Evolutionary conservation across 2,329 filamentous ascomycete genomes (phyloP).

Genomic region (Teratosphaeria pseudoeucalypti): DNA sequence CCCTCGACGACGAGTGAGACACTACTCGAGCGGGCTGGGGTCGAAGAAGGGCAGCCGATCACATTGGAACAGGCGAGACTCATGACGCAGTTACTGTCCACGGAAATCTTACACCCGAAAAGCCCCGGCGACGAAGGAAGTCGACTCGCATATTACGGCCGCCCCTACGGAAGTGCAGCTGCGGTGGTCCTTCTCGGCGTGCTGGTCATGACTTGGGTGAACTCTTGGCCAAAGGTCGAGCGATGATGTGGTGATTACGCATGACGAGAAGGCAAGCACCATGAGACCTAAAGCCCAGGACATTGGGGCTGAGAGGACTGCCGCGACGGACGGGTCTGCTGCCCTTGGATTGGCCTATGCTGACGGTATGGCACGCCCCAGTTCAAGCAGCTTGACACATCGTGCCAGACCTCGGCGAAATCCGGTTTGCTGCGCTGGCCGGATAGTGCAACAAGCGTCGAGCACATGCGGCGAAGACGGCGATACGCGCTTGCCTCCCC

Average conservation of each 20-base stretch:
- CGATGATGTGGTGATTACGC: constrained; percentile 19
- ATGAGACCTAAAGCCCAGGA: not conserved
- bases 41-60: constrained; percentile 23
- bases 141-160: constrained; percentile 17
- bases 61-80: constrained; percentile 24
- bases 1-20: constrained; percentile 19
- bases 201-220: constrained; percentile 23
- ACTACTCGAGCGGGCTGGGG: constrained; percentile 21
- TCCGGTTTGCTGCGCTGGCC: not conserved
- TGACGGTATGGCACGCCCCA: not conserved
- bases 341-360: not conserved
- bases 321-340: no score
- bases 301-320: not conserved
- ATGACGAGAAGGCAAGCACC: not conserved
- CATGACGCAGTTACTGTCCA: constrained; percentile 19
- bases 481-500: not conserved
- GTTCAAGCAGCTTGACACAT: not conserved
- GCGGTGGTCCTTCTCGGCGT: constrained; percentile 23
- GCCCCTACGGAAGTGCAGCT: constrained; percentile 19
- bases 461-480: not conserved
- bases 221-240: constrained; percentile 35
- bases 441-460: not conserved
- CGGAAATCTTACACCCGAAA: constrained; percentile 16
- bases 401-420: not conserved
- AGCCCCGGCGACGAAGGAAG: constrained; percentile 4